Conservation (phyloP, 306 rosid species). For the Castanospermum australe region DNA sequence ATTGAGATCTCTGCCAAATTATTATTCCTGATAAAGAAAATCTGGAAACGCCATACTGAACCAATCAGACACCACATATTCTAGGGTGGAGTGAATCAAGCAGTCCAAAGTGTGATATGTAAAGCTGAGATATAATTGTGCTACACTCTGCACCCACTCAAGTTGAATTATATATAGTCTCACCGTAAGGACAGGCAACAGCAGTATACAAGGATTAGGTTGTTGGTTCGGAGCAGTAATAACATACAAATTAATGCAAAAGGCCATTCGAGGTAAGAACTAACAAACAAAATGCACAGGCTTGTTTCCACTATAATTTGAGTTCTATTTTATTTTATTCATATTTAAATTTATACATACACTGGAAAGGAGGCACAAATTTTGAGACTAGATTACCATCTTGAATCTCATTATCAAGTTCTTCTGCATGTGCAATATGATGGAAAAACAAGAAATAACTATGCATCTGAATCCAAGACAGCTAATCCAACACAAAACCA, state of each 20-base stretch:
- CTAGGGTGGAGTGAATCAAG: not conserved
- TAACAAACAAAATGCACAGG: not conserved
- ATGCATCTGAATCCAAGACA: not conserved
- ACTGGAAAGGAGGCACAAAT: not conserved
- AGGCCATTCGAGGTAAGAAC: not conserved
- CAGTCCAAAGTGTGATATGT: slow-evolving; percentile 2
- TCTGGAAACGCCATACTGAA: not conserved
- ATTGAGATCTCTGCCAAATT: not conserved
- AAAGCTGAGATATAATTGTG: slow-evolving; percentile 11
- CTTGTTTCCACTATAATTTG: slow-evolving; percentile 2
- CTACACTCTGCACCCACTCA: slow-evolving; percentile 6
- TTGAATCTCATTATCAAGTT: slow-evolving; percentile 19
- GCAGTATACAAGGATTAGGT: not conserved
- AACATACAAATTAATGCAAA: slow-evolving; percentile 1
- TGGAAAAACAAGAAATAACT: not conserved
- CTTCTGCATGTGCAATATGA: not conserved
- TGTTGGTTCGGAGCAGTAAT: not conserved
- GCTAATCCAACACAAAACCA: slow-evolving; percentile 18
- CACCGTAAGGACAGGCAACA: not conserved
- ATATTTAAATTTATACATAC: slow-evolving; percentile 1
- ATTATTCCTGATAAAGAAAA: not conserved
- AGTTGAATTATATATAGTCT: slow-evolving; percentile 8
- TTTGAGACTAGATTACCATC: not conserved
- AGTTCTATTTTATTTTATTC: slow-evolving; percentile 9
- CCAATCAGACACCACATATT: slow-evolving; percentile 6